phyloP scores from a whole-genome alignment of 352 stramenopile species.

The Elongisporangium undulatum region DNA sequence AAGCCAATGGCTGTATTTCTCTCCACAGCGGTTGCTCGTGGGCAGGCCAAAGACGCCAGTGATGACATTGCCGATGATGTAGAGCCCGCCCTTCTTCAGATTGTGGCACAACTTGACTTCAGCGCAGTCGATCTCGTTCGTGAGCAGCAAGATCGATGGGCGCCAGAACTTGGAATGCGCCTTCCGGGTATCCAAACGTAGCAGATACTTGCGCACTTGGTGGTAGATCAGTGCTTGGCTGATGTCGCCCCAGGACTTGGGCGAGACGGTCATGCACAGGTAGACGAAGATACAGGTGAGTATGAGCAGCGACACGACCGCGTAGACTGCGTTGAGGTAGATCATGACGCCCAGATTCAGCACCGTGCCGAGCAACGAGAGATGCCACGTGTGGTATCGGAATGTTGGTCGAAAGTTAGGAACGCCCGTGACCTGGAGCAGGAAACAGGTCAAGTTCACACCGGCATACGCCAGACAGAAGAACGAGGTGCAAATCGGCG shows the following conservation, averaged over 20 bases:
- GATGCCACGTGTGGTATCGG: constrained; percentile 58
- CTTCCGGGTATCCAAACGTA: constrained; percentile 59
- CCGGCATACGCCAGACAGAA: constrained; percentile 73
- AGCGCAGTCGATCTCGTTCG: constrained; percentile 24
- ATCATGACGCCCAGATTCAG: constrained; percentile 76
- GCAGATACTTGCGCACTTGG: constrained; percentile 76
- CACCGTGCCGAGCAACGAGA: constrained; percentile 48
- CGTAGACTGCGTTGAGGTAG: constrained; percentile 62
- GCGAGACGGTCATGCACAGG: constrained; percentile 46
- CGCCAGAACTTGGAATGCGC: constrained; percentile 79
- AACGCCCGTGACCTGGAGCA: constrained; percentile 70
- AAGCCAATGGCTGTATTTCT: constrained; percentile 24
- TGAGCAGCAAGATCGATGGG: constrained; percentile 66
- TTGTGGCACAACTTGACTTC: constrained; percentile 63
- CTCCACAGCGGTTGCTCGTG: constrained; percentile 11
- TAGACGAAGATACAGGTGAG: constrained; percentile 64
- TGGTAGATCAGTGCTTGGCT: constrained; percentile 86
- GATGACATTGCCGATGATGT: constrained; percentile 61
- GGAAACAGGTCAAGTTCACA: constrained; percentile 73
- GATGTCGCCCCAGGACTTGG: constrained; percentile 69
- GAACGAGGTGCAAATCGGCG: constrained; percentile 78
- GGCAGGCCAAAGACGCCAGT: constrained; percentile 26
- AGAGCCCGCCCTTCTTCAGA: constrained; percentile 81
- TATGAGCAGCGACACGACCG: constrained; percentile 44
- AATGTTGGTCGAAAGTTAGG: constrained; percentile 82